Percentiles rank a stretch among this genome's conserved stretches.
Conservation (phyloP, 345 rosid species). For the Reutealis trisperma region DNA sequence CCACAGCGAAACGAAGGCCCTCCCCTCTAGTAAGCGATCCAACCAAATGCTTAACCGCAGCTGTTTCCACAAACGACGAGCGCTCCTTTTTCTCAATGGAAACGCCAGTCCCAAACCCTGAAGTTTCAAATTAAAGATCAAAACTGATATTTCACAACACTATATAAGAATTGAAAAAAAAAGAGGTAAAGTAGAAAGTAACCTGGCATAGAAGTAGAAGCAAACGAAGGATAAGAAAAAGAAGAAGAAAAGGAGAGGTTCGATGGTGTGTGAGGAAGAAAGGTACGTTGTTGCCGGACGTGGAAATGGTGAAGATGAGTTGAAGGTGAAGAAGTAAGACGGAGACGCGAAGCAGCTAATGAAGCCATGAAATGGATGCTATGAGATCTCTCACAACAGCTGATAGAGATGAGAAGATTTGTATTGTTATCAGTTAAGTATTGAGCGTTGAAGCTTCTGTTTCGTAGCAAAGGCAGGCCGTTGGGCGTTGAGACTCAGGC, state of each 20-base stretch:
- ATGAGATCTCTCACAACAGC: background rate
- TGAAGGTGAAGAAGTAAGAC: background rate
- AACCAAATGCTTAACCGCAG: constrained; percentile 64
- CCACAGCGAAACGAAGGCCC: constrained; percentile 90
- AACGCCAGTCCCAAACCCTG: background rate
- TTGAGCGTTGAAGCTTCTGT: background rate
- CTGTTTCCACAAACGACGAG: constrained; percentile 22
- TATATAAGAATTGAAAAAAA: background rate
- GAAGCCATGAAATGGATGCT: background rate
- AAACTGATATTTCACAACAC: background rate
- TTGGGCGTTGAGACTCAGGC: too few relatives aligned
- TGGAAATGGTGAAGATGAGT: background rate
- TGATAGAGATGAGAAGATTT: too few relatives aligned
- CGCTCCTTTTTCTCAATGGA: background rate
- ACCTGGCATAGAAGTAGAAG: background rate
- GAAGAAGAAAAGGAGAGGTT: background rate
- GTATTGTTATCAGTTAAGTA: background rate
- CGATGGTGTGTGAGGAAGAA: background rate
- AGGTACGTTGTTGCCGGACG: background rate
- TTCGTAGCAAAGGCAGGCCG: too few relatives aligned
- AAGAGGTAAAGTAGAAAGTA: background rate
- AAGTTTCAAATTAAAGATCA: background rate
- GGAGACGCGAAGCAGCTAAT: background rate
- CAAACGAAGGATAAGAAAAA: background rate
- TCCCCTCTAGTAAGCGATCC: constrained; percentile 65